These are phyloP conservation scores for Papiliotrema fonsecae DNA, from an alignment of 1,284 basidiomycete genomes.

Conservation along the genomic window DNA sequence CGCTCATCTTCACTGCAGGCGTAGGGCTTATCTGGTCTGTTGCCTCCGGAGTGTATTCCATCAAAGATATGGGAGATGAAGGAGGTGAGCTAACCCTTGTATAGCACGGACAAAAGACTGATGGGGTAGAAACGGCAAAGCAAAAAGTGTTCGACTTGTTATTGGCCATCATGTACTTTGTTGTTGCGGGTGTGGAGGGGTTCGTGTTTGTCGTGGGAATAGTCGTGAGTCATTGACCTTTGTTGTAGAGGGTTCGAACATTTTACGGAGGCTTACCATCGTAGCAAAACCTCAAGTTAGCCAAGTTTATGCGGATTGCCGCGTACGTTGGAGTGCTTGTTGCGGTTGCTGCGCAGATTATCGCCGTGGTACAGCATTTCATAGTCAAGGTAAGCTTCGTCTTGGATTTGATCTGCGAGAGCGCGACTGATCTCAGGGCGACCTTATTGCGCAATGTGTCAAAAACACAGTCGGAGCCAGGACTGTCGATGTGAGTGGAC, in stretches of 20 bases:
- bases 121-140: slow-evolving; percentile 15
- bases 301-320: slow-evolving; percentile 57
- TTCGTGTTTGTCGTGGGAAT: slow-evolving; percentile 57
- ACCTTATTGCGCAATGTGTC: slow-evolving; percentile 55
- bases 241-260: no score
- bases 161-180: slow-evolving; percentile 47
- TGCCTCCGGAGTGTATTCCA: slow-evolving; percentile 24
- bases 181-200: slow-evolving; percentile 55
- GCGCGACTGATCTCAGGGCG: slow-evolving; percentile 38
- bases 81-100: slow-evolving; percentile 14
- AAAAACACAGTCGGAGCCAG: slow-evolving; percentile 42
- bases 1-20: slow-evolving; percentile 28
- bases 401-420: not conserved
- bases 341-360: slow-evolving; percentile 55
- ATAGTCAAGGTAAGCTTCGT: slow-evolving; percentile 54
- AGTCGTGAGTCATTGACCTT: slow-evolving; percentile 53
- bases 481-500: slow-evolving; percentile 25
- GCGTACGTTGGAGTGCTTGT: slow-evolving; percentile 55
- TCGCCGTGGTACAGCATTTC: slow-evolving; percentile 63
- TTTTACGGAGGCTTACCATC: not conserved
- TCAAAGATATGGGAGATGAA: slow-evolving; percentile 17
- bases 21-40: slow-evolving; percentile 35
- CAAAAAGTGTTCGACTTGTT: slow-evolving; percentile 26
- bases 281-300: slow-evolving; percentile 59
- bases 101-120: not conserved